These are phyloP conservation scores for Rubia tinctorum DNA, from an alignment of 305 asterid species.

Conservation along the genomic window DNA sequence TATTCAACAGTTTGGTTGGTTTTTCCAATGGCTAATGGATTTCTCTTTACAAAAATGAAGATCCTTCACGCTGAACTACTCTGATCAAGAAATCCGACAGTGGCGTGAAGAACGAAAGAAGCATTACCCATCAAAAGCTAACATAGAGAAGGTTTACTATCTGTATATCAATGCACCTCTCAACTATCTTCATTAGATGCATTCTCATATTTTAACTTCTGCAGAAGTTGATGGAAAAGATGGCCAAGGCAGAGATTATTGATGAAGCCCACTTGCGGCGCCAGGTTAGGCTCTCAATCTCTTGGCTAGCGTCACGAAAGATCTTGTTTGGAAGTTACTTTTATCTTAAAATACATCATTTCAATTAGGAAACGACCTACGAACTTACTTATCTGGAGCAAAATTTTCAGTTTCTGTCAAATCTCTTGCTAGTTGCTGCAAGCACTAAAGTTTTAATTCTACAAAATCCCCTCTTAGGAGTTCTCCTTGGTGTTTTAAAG, in stretches of 20 bases:
- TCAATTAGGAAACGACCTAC: not conserved
- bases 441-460: not conserved
- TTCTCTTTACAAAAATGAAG: slow-evolving; percentile 36
- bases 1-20: not conserved
- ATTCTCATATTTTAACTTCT: slow-evolving; percentile 19
- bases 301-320: not conserved
- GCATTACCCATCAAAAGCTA: slow-evolving; percentile 65
- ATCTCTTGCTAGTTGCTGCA: not conserved
- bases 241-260: slow-evolving; percentile 35
- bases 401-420: not conserved
- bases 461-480: not conserved
- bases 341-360: not conserved
- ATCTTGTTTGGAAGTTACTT: not conserved
- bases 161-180: slow-evolving; percentile 1
- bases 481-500: not conserved
- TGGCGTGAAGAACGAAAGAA: slow-evolving; percentile 87
- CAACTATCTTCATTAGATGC: not conserved
- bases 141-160: slow-evolving; percentile 56
- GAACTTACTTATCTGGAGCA: not conserved
- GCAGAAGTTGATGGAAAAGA: slow-evolving; percentile 53
- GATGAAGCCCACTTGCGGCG: slow-evolving; percentile 63
- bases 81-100: slow-evolving; percentile 76
- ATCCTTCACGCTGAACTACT: slow-evolving; percentile 46
- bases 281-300: slow-evolving; percentile 43
- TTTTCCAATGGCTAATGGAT: slow-evolving; percentile 17